Evolutionary conservation across 2,329 filamentous ascomycete genomes (phyloP).

Genomic region (Hymenoscyphus scutula): DNA sequence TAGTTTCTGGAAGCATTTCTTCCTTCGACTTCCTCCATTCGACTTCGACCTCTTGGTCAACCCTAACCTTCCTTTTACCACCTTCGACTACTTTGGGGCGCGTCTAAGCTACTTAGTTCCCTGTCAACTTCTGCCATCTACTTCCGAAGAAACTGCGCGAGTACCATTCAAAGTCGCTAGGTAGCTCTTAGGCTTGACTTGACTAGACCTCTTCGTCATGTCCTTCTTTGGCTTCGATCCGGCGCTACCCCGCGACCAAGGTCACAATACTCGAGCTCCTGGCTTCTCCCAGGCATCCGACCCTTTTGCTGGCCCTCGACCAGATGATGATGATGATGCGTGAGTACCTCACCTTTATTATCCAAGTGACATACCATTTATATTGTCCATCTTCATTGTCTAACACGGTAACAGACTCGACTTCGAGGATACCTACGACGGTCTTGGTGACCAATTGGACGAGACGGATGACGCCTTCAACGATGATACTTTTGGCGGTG

Average conservation of each 20-base stretch:
- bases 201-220: constrained; percentile 51
- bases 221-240: constrained; percentile 91
- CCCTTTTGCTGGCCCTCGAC: constrained; percentile 76
- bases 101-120: constrained; percentile 1
- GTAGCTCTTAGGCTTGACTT: constrained; percentile 1
- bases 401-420: constrained; percentile 56
- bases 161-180: background rate
- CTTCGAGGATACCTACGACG: constrained; percentile 97
- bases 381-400: constrained; percentile 7
- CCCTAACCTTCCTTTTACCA: background rate
- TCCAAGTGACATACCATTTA: no score
- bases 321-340: constrained; percentile 54
- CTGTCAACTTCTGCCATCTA: background rate
- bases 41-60: background rate
- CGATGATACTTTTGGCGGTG: constrained; percentile 89
- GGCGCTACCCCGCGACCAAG: constrained; percentile 58
- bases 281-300: constrained; percentile 83
- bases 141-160: background rate
- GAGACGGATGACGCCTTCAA: constrained; percentile 94
- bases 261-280: constrained; percentile 65
- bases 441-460: constrained; percentile 83
- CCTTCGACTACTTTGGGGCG: background rate
- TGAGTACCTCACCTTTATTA: constrained; percentile 25
- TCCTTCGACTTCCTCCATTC: background rate
- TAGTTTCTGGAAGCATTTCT: background rate